Evolutionary conservation across 2,329 filamentous ascomycete genomes (phyloP), one percentile per base, ranked within the genome.

Genomic region (Zasmidium angulare): DNA sequence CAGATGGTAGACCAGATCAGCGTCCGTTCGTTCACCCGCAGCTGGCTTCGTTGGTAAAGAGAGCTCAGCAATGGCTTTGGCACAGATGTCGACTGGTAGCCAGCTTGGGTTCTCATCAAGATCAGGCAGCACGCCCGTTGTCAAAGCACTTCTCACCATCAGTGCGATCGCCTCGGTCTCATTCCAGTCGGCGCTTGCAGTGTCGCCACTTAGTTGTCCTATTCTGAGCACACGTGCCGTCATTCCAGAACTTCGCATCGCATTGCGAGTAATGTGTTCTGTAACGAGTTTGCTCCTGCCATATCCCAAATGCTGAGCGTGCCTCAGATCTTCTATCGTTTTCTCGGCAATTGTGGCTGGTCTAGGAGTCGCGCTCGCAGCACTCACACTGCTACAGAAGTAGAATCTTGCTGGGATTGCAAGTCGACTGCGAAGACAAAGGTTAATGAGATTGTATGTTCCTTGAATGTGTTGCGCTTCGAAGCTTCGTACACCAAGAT

Each of bases 11-110:
- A 67, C 65, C 10, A 63, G 48, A 19, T 67, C 62, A n/a, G 58
- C 55, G 14, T 17, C n/a, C 36, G 9, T 19, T 17, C 14, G 36
- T 3, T 69, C 60, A 2, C 46, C 46, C 17, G 20, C 26, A 11
- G 31, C 12, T 19, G 21, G 22, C 22, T 40, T 43, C 4, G 24
- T n/a, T n/a, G 50, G 51, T 24, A 55, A 36, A 22, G 56, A 55
- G 19, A 65, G 46, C 46, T 65, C 58, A 3, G 54, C 48, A 21
- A 65, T 51, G 10, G 60, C 59, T 23, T 73, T 66, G 1, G 75
- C 74, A 3, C 78, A 68, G 0, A 74, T 29, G 51, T 82, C 79
- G 11, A 79, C 72, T 0, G 79, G 79, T 1, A 81, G 60, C 78
- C 79, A 82, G 53, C 80, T 76, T 1, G 81, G 68, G 1, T 61